Evolutionary conservation across 2,329 filamentous ascomycete genomes (phyloP).

Genomic region (Neofusicoccum laricinum): DNA sequence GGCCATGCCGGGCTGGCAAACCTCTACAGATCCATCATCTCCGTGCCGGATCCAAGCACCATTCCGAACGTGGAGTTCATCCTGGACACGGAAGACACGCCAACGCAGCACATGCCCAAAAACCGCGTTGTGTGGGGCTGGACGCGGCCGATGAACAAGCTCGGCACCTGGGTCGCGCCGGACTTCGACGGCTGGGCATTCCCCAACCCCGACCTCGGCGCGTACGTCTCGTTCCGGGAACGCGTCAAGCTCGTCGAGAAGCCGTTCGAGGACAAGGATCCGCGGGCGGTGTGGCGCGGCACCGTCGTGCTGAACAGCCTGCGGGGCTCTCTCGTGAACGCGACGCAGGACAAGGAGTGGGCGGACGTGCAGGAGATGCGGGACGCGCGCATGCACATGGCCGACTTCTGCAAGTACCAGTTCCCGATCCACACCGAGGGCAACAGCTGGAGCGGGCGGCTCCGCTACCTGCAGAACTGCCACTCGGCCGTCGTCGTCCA

Average conservation of each 20-base stretch:
- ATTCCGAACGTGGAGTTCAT: constrained; percentile 16
- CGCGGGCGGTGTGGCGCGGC: constrained; percentile 32
- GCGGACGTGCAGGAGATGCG: constrained; percentile 25
- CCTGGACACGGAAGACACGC: constrained; percentile 8
- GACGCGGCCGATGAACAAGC: background rate
- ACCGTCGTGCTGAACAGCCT: constrained; percentile 25
- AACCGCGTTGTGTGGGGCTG: constrained; percentile 20
- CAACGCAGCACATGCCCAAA: background rate
- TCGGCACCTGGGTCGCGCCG: constrained; percentile 14
- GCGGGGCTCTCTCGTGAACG: constrained; percentile 24
- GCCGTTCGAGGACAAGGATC: constrained; percentile 25
- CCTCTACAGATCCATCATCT: constrained; percentile 13
- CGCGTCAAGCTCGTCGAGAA: constrained; percentile 15
- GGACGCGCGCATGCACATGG: constrained; percentile 22
- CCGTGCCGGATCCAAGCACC: background rate
- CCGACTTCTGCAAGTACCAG: constrained; percentile 24
- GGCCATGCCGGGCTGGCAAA: constrained; percentile 3
- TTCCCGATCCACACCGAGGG: constrained; percentile 24
- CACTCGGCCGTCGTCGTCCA: constrained; percentile 50
- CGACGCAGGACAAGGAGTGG: constrained; percentile 25
- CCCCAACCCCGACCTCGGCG: constrained; percentile 15
- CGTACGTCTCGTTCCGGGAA: constrained; percentile 19
- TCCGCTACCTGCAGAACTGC: constrained; percentile 35
- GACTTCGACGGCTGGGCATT: constrained; percentile 23
- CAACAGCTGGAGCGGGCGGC: constrained; percentile 30